Base-by-base conservation (phyloP, 2,329 filamentous ascomycete genomes). In the Acarospora socialis region DNA sequence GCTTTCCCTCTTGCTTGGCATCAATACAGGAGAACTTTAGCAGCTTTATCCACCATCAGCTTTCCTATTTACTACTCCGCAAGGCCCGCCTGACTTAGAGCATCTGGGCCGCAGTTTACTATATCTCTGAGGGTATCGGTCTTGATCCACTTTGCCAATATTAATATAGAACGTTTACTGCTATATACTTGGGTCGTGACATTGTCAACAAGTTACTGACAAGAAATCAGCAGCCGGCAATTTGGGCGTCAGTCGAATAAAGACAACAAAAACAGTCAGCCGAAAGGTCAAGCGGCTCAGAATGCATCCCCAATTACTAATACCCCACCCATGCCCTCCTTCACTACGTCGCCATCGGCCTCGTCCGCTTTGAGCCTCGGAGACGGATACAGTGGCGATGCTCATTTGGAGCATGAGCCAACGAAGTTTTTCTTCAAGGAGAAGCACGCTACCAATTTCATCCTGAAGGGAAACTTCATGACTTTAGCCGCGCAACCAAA, bases 401-500 rank as follows among this genome's bases (percentile, higher is more conserved):
- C 56, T 42, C 47, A 54, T 7, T 7, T 18, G 12, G 30, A 22
- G 18, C 22, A 29, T 19, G 42, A 44, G 19, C 30, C 35, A n/a
- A 53, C 56, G 20, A 65, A 64, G 43, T 63, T 61, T 44, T 65
- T 64, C 43, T 61, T 65, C 41, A 57, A 61, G 42, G 61, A 65
- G 48, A 63, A 62, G 46, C 63, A 63, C 38, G 77, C 80, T 33
- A 81, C 78, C 52, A 75, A 92, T 49, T 92, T 93, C 43, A 86
- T 94, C 49, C n/a, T n/a, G n/a, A 92, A 87, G 63, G 87, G 87
- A 37, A 95, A 94, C 61, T 94, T 95, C 53, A 83, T 93, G 77
- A 94, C 87, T 7, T 61, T 95, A 37, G 92, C 86, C 48, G 83
- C 84, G 30, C 79, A 86, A 51, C 87, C 87, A 14, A 86, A 87